Base-by-base conservation (phyloP, 2,329 filamentous ascomycete genomes). In the Diaporthe sp. region DNA sequence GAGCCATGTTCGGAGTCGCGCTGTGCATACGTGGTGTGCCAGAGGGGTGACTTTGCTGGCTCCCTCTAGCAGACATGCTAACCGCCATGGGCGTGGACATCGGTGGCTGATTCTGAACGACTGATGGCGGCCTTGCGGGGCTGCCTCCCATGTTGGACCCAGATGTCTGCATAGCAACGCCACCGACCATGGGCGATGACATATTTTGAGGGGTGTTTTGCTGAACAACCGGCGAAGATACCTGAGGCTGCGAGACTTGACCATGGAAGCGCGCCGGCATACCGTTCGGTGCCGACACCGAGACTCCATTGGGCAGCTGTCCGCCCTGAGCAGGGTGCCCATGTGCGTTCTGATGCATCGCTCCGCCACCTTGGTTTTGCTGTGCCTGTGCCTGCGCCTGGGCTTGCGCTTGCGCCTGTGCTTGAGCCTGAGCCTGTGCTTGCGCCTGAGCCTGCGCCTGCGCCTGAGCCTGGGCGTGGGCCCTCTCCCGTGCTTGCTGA, bases 91-190 rank as follows among this genome's bases (percentile, higher is more conserved):
- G 88, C 0, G 86, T 90, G 9, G 87, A 85, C 86, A 92, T 91
- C 0, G 88, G 85, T 2, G 83, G 81, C 71, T 88, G 88, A 70
- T 87, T 89, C 75, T 92, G 91, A 4, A 91, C 90, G 7, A 92
- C 91, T 22, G 92, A 94, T 0, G 92, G 85, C 22, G 93, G 92
- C 58, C 92, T 87, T 25, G 91, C 86, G 35, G 93, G 93, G 78
- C 92, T 94, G 69, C 87, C 90, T 27, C 91, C 92, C 87, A 94
- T 92, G 78, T 88, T 92, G 1, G 92, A 93, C 65, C 89, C 90
- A 37, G 90, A 91, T 47, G 88, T 87, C 76, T 92, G 90, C 91
- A 93, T 93, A 0, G 90, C 84, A 35, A 89, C 88, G 47, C 88
- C 88, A 56, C 86, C 86, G n/a, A 91, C 88, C 86, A 90, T 92